These are phyloP conservation scores for Tilletia walkeri DNA, from an alignment of 1,284 basidiomycete species.

Conservation along the genomic window DNA sequence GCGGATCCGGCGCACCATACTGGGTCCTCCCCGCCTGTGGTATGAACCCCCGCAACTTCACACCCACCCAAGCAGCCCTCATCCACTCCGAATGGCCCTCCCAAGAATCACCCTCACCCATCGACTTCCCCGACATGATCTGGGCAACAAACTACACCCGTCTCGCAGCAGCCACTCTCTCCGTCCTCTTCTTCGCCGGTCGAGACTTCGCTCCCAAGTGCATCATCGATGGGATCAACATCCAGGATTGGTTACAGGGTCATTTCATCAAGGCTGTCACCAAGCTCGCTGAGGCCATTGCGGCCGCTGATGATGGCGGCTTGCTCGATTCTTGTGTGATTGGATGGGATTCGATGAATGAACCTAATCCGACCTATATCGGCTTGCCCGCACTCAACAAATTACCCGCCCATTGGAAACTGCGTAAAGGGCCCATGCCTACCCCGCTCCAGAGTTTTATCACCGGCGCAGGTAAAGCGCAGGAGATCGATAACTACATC, in stretches of 20 bases:
- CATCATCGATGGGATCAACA: conserved; percentile 84
- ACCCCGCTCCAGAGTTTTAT: conserved; percentile 79
- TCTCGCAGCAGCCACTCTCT: conserved; percentile 81
- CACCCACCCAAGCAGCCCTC: conserved; percentile 77
- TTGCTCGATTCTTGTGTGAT: conserved; percentile 82
- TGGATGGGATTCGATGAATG: conserved; percentile 95
- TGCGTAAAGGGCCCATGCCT: conserved; percentile 80
- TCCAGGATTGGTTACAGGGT: conserved; percentile 86
- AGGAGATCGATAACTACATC: conserved; percentile 80
- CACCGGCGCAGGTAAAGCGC: conserved; percentile 80
- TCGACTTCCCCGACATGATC: conserved; percentile 79
- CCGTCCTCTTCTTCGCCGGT: conserved; percentile 92
- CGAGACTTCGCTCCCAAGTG: conserved; percentile 84
- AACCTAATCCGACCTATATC: conserved; percentile 83
- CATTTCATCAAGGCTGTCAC: conserved; percentile 80
- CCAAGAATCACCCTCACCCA: conserved; percentile 67
- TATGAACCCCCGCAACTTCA: conserved; percentile 79
- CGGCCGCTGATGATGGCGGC: conserved; percentile 64
- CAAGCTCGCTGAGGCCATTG: conserved; percentile 71
- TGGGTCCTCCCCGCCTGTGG: conserved; percentile 93
- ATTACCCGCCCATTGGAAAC: conserved; percentile 53
- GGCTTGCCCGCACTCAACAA: conserved; percentile 66
- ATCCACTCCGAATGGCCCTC: conserved; percentile 79
- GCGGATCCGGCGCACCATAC: conserved; percentile 90
- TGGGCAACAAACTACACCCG: conserved; percentile 96